Conservation (phyloP, 1,284 basidiomycete species). For the Neotropicomus parvogracilis region DNA sequence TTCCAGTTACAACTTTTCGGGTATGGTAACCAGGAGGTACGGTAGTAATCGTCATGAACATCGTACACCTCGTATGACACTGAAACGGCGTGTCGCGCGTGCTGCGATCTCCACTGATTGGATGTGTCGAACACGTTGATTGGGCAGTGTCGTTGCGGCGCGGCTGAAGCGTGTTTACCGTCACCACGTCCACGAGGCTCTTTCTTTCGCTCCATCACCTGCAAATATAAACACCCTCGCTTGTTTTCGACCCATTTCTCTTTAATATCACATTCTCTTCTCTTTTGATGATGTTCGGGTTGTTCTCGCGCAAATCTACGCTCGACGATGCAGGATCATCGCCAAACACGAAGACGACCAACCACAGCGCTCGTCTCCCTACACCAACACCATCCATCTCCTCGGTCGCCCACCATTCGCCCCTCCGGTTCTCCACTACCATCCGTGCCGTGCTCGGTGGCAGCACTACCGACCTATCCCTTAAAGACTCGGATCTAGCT, state of each 20-base stretch:
- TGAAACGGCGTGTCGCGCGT: too few species aligned
- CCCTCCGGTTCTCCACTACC: slow-evolving; percentile 26
- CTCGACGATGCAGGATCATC: slow-evolving; percentile 12
- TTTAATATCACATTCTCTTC: slow-evolving; percentile 12
- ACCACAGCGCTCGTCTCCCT: slow-evolving; percentile 38
- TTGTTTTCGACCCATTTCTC: slow-evolving; percentile 1
- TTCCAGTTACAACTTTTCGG: too few species aligned
- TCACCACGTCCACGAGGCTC: slow-evolving; percentile 25
- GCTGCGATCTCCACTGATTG: too few species aligned
- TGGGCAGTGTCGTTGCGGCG: slow-evolving; percentile 6
- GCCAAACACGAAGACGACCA: slow-evolving; percentile 7
- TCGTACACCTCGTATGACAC: too few species aligned
- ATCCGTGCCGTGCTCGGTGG: slow-evolving; percentile 22
- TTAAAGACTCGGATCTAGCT: slow-evolving; percentile 13
- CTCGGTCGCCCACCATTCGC: slow-evolving; percentile 30
- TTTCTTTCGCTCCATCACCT: slow-evolving; percentile 10
- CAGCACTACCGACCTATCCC: slow-evolving; percentile 21
- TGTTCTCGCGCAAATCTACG: slow-evolving; percentile 43
- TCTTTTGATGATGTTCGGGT: slow-evolving; percentile 50
- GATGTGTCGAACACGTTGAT: slow-evolving; percentile 7
- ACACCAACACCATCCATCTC: slow-evolving; percentile 52
- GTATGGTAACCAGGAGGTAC: too few species aligned
- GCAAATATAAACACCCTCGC: slow-evolving; percentile 4
- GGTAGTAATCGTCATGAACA: too few species aligned
- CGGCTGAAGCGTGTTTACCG: slow-evolving; percentile 19